phyloP scores from a whole-genome alignment of 257 asterid genomes.

The Solanum infundibuliforme region DNA sequence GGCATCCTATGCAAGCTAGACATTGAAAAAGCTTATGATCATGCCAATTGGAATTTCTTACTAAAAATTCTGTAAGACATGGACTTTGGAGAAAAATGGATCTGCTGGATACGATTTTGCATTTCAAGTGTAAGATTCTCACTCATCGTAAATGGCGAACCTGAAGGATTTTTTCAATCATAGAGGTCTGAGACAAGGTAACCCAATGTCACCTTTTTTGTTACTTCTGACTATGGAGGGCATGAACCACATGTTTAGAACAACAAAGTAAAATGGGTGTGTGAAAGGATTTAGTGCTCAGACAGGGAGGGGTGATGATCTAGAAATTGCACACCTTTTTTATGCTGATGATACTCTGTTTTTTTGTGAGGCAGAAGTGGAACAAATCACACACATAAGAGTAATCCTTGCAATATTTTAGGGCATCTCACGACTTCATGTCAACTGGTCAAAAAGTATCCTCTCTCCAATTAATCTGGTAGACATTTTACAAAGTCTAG shows the following conservation, averaged over 20 bases:
- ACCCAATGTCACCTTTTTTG: not conserved
- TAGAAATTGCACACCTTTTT: not conserved
- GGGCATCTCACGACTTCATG: not conserved
- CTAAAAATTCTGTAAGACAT: not conserved
- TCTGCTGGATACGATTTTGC: not conserved
- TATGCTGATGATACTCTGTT: not conserved
- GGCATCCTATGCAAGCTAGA: not conserved
- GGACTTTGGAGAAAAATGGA: not conserved
- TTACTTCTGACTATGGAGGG: not conserved
- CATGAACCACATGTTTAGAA: not conserved
- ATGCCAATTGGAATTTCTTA: not conserved
- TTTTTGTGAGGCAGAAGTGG: not conserved
- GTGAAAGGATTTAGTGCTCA: not conserved
- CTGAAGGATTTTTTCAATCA: not conserved
- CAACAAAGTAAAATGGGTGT: not conserved
- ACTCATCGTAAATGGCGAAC: not conserved
- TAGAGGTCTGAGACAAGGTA: not conserved
- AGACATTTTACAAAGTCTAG: not conserved
- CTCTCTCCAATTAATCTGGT: not conserved
- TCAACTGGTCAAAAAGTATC: not conserved
- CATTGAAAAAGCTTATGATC: not conserved
- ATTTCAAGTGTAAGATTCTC: not conserved
- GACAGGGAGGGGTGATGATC: not conserved
- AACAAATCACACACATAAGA: not conserved
- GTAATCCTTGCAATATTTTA: not conserved